These are phyloP conservation scores for Dinochytrium kinnereticum DNA, from an alignment of 371 early-diverging fungal species.

Conservation along the genomic window DNA sequence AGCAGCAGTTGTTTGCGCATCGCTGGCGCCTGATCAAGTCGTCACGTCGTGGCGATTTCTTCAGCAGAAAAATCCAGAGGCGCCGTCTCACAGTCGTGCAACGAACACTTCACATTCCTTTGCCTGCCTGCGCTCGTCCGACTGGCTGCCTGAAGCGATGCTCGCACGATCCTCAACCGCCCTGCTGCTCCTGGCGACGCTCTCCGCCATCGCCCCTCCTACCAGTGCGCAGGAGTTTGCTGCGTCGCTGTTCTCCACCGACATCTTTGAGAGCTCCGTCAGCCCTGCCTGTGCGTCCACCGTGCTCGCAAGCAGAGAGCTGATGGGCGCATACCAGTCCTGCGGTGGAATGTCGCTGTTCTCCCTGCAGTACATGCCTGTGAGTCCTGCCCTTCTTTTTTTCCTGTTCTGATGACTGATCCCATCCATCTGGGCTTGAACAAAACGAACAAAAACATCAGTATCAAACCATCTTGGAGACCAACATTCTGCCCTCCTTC, in stretches of 20 bases:
- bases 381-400: not conserved
- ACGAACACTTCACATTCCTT: too few species aligned
- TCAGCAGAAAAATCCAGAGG: too few species aligned
- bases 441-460: not conserved
- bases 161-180: too few species aligned
- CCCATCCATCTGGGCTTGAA: not conserved
- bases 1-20: too few species aligned
- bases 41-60: too few species aligned
- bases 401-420: not conserved
- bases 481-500: not conserved
- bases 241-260: not conserved
- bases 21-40: too few species aligned
- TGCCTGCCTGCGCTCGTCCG: too few species aligned
- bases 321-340: constrained; percentile 12
- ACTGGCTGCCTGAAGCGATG: too few species aligned
- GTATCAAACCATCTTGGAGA: constrained; percentile 1
- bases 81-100: too few species aligned
- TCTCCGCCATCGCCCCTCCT: too few species aligned
- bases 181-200: too few species aligned
- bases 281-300: not conserved
- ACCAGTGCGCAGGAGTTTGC: constrained; percentile 17
- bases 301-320: not conserved
- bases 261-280: not conserved
- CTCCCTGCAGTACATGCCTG: constrained; percentile 7
- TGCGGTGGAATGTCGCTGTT: constrained; percentile 13